Evolutionary conservation across 768 basidiomycete genomes (phyloP), one percentile per base, ranked within the genome.

Genomic region (Solioccasus polychromus): DNA sequence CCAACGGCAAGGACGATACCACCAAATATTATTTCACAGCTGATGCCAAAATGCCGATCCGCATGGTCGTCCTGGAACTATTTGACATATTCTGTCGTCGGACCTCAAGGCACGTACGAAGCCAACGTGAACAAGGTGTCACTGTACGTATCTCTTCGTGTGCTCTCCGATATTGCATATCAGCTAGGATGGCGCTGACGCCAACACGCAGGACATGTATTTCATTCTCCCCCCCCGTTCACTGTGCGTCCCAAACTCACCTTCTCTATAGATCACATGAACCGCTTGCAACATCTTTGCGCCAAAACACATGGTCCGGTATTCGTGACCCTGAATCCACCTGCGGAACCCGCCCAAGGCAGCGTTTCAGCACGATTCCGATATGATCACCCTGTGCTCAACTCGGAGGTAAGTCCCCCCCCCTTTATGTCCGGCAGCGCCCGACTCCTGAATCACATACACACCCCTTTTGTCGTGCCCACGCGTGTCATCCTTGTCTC

Each of bases 31-130:
- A n/a, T n/a, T n/a, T n/a, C 19, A 23, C 44, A 87, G 83, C 59
- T 89, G 12, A 88, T 89, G 85, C 88, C 86, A 0, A 69, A 68
- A 45, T 68, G 69, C 38, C 67, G 75, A 17, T 51, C 68, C 10
- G 84, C 83, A 0, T 89, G 86, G 82, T 82, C 84, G 0, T 83
- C 83, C 52, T 89, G 86, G 86, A 90, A 88, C 60, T 88, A 85
- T 59, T 62, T 88, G n/a, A 81, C 83, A 1, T 69, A 63, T 28
- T 79, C 76, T 15, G 57, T 62, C 15, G 43, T 65, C 17, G 68
- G 72, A 47, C 47, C 44, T 7, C 55, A 67, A 5, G 73, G 75
- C 3, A 44, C 52, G 14, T 47, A 61, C 48, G 68, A 73, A 43
- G 66, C 74, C 12, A 79, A 83, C 51, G 68, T 76, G 5, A 74